Conservation (phyloP, 495 filamentous ascomycete genomes). For the Xylaria grammica region DNA sequence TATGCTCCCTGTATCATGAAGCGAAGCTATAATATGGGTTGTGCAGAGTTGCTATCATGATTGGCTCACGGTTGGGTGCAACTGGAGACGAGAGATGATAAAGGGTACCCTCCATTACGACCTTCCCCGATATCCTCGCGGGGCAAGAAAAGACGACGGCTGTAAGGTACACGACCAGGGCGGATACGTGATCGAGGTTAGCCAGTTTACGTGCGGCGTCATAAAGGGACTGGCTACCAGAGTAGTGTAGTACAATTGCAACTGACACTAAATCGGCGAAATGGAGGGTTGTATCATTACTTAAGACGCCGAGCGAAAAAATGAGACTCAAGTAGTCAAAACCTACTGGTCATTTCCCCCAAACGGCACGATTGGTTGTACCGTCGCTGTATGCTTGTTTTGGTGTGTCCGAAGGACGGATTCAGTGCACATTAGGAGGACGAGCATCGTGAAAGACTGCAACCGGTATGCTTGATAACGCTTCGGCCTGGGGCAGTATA, state of each 20-base stretch:
- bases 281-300: not conserved
- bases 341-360: not conserved
- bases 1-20: slow-evolving; percentile 16
- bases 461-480: not conserved
- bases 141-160: slow-evolving; percentile 17
- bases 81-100: slow-evolving; percentile 21
- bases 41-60: not conserved
- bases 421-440: not conserved
- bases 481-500: slow-evolving; percentile 6
- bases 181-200: slow-evolving; percentile 12
- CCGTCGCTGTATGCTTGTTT: not conserved
- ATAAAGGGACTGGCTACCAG: not conserved
- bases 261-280: not conserved
- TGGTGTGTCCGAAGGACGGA: slow-evolving; percentile 4
- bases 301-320: slow-evolving; percentile 1
- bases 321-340: not conserved
- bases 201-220: not conserved
- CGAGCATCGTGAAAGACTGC: not conserved
- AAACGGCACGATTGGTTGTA: not conserved
- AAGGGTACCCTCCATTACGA: slow-evolving; percentile 21
- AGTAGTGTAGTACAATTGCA: not conserved
- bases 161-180: slow-evolving; percentile 20
- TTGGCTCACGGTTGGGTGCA: not conserved
- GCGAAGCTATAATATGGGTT: slow-evolving; percentile 7
- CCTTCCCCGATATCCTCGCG: slow-evolving; percentile 14